A percentile compares a stretch with the other conserved stretches of the same genome.
Conservation (phyloP, 176 grass and related monocot genomes). For the Musa acuminata region DNA sequence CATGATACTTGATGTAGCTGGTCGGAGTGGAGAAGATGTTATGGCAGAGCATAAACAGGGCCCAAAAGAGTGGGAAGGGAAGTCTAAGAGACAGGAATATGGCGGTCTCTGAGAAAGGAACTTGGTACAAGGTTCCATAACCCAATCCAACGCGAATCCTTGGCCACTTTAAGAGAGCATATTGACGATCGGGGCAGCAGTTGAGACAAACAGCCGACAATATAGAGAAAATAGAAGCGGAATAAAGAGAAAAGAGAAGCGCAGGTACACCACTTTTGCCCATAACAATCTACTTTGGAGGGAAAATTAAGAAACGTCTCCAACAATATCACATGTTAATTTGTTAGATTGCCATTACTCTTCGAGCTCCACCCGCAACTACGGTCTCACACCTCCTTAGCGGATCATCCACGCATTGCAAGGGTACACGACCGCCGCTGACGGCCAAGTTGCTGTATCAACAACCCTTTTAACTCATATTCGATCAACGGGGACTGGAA, state of each 20-base stretch:
- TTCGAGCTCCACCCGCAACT: no score
- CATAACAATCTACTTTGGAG: no score
- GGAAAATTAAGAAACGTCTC: no score
- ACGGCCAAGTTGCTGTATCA: no score
- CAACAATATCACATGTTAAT: no score
- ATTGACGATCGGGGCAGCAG: neutral
- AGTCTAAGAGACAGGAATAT: neutral
- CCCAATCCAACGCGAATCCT: neutral
- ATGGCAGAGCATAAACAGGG: neutral
- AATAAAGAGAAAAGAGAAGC: neutral
- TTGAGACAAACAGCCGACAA: neutral
- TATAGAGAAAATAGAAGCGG: neutral
- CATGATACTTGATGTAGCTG: no score
- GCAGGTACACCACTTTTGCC: neutral
- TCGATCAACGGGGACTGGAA: no score
- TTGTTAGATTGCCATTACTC: no score
- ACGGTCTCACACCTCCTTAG: no score
- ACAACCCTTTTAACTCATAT: no score
- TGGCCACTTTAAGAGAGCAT: neutral
- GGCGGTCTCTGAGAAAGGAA: neutral
- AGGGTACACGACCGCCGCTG: no score
- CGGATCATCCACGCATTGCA: no score
- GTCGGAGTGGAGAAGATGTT: neutral
- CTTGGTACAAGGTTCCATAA: neutral
- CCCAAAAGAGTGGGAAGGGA: neutral